These are phyloP conservation scores for Thinopyrum elongatum DNA, from an alignment of 176 grass and related monocot species.

Conservation along the genomic window DNA sequence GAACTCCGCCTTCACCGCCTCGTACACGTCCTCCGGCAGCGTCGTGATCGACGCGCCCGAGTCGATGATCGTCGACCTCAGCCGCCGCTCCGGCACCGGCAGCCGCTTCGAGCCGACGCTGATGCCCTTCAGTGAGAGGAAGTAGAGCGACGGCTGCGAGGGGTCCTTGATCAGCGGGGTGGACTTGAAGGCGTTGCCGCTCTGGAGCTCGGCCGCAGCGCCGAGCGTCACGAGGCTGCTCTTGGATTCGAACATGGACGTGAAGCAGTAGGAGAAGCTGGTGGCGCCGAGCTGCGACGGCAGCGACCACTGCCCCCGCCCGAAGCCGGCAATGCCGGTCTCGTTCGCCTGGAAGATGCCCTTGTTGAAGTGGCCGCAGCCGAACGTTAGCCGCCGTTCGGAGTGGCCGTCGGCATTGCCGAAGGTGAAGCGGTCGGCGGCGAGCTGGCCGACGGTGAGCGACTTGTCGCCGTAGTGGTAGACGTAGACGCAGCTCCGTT, in stretches of 20 bases:
- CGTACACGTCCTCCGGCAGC: slow-evolving; percentile 51
- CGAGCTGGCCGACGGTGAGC: slow-evolving; percentile 46
- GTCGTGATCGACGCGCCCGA: slow-evolving; percentile 67
- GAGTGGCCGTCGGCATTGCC: not conserved
- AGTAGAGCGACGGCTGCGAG: slow-evolving; percentile 58
- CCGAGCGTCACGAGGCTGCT: slow-evolving; percentile 77
- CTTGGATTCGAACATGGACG: slow-evolving; percentile 55
- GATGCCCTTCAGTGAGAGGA: slow-evolving; percentile 49
- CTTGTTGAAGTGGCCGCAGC: slow-evolving; percentile 66
- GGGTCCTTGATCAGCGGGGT: slow-evolving; percentile 53
- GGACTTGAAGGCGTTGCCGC: slow-evolving; percentile 9
- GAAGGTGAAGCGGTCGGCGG: slow-evolving; percentile 57
- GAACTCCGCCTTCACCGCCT: slow-evolving; percentile 64
- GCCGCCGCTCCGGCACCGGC: slow-evolving; percentile 20
- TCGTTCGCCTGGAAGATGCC: slow-evolving; percentile 65
- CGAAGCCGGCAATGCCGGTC: slow-evolving; percentile 81
- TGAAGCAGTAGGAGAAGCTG: slow-evolving; percentile 84
- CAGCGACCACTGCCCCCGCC: slow-evolving; percentile 45
- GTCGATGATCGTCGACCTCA: slow-evolving; percentile 73
- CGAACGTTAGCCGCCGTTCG: slow-evolving; percentile 45
- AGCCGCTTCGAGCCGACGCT: slow-evolving; percentile 55
- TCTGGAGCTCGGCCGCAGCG: slow-evolving; percentile 35
- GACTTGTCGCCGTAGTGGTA: slow-evolving; percentile 66
- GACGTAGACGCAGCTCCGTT: slow-evolving; percentile 48
- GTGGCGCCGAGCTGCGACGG: slow-evolving; percentile 52